These are phyloP conservation scores for Aspergillus affinis DNA, from an alignment of 495 filamentous ascomycete species.

Conservation along the genomic window DNA sequence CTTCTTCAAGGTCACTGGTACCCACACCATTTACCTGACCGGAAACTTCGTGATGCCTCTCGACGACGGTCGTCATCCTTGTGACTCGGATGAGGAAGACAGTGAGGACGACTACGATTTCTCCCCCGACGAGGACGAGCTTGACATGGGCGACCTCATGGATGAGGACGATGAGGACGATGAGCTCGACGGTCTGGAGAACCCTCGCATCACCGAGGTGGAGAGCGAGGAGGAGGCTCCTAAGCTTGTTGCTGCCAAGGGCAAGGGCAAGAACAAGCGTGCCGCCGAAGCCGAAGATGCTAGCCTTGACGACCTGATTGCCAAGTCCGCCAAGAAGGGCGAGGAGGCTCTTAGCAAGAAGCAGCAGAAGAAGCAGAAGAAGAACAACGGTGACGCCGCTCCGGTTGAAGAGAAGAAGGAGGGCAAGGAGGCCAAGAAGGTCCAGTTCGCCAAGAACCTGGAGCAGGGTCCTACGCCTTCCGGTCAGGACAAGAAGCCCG, in stretches of 20 bases:
- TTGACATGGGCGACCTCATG: conserved; percentile 49
- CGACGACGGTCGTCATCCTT: conserved; percentile 50
- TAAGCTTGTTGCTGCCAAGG: conserved; percentile 60
- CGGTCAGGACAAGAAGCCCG: conserved; percentile 40
- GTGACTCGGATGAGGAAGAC: conserved; percentile 63
- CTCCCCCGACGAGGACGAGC: conserved; percentile 71
- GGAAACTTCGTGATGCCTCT: conserved; percentile 84
- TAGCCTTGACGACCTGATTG: conserved; percentile 35
- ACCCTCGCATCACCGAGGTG: conserved; percentile 82
- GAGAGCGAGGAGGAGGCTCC: conserved; percentile 81
- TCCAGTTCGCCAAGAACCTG: conserved; percentile 97
- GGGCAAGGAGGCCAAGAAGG: conserved; percentile 76
- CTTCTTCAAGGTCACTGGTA: conserved; percentile 89
- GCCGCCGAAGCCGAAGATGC: conserved; percentile 65
- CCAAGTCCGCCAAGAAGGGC: conserved; percentile 69
- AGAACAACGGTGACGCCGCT: conserved; percentile 86
- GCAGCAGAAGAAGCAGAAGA: conserved; percentile 98
- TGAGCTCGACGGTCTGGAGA: conserved; percentile 75
- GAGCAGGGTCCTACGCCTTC: conserved; percentile 90
- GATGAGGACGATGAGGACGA: conserved; percentile 76
- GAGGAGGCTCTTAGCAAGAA: conserved; percentile 83
- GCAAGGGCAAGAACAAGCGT: conserved; percentile 86
- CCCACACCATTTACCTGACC: conserved; percentile 85
- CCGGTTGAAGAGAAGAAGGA: conserved; percentile 58
- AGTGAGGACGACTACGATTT: conserved; percentile 79